These are phyloP conservation scores for Scolecobasidium constrictum DNA, from an alignment of 2,329 filamentous ascomycete genomes.

Conservation along the genomic window DNA sequence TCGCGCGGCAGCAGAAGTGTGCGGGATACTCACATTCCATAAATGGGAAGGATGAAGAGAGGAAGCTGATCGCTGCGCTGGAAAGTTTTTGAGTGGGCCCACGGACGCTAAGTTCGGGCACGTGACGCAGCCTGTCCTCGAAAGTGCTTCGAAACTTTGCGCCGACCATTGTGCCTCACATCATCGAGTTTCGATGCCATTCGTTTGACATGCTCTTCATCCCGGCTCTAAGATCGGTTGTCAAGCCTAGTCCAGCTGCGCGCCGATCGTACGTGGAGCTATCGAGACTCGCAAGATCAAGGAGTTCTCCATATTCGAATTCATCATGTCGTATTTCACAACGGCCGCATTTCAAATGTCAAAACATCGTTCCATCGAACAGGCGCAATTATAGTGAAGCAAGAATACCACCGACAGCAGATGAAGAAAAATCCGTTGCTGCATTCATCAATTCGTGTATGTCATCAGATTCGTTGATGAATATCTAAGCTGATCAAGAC, in stretches of 20 bases:
- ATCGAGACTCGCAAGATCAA: background rate
- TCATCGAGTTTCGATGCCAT: background rate
- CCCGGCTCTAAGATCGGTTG: conserved; percentile 1
- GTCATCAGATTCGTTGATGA: background rate
- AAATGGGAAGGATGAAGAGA: conserved; percentile 60
- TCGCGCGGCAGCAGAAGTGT: background rate
- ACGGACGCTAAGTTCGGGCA: background rate
- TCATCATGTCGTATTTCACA: too few relatives aligned
- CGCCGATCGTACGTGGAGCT: conserved; percentile 4
- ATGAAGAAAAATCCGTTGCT: background rate
- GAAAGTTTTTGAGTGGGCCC: background rate
- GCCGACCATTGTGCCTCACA: too few relatives aligned
- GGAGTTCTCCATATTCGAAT: background rate
- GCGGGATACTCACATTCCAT: background rate
- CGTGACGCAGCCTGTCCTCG: background rate
- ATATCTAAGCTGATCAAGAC: background rate
- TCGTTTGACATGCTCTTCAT: conserved; percentile 5
- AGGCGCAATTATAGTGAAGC: too few relatives aligned
- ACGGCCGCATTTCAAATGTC: too few relatives aligned
- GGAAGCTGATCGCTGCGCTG: background rate
- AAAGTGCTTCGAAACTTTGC: too few relatives aligned
- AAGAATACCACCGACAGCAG: too few relatives aligned
- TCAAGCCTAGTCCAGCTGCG: conserved; percentile 3
- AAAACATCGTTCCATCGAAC: too few relatives aligned
- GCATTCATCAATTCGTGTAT: background rate